These are phyloP conservation scores for Pilobolus umbonatus DNA, from an alignment of 192 early-diverging fungal species.

Conservation along the genomic window DNA sequence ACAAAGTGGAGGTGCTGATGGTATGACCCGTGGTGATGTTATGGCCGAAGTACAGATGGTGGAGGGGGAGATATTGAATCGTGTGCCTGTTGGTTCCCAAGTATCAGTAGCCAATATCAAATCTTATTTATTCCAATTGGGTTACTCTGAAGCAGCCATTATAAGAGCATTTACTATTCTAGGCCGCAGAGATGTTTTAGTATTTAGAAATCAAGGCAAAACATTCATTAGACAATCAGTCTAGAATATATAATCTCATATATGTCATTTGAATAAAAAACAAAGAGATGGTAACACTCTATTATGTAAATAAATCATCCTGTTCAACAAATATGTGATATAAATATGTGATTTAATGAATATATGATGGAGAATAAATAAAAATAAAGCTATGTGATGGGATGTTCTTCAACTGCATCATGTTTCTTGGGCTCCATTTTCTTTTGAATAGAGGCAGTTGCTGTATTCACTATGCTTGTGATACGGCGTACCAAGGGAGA, in stretches of 20 bases:
- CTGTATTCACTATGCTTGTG: slow-evolving; percentile 2
- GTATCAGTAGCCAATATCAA: slow-evolving; percentile 47
- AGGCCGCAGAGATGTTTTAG: slow-evolving; percentile 73
- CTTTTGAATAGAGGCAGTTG: slow-evolving; percentile 5
- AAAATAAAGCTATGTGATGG: no score
- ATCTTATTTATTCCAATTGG: slow-evolving; percentile 43
- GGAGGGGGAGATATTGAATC: slow-evolving; percentile 78
- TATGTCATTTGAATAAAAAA: background rate
- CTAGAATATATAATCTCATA: no score
- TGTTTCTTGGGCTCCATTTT: background rate
- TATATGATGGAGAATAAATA: no score
- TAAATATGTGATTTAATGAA: no score
- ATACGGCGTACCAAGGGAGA: slow-evolving; percentile 6
- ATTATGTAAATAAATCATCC: no score
- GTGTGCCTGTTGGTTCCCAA: slow-evolving; percentile 85
- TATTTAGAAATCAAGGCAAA: slow-evolving; percentile 75
- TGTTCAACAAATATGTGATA: no score
- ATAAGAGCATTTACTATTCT: slow-evolving; percentile 74
- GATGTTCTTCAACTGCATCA: background rate
- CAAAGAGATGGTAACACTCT: background rate
- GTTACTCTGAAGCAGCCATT: slow-evolving; percentile 53
- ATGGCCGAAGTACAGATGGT: slow-evolving; percentile 71
- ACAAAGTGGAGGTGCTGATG: slow-evolving; percentile 81
- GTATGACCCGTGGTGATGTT: slow-evolving; percentile 71
- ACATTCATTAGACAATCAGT: slow-evolving; percentile 30